phyloP scores from a whole-genome alignment of 495 filamentous ascomycete genomes.

The Pseudotulostoma volvatum region DNA sequence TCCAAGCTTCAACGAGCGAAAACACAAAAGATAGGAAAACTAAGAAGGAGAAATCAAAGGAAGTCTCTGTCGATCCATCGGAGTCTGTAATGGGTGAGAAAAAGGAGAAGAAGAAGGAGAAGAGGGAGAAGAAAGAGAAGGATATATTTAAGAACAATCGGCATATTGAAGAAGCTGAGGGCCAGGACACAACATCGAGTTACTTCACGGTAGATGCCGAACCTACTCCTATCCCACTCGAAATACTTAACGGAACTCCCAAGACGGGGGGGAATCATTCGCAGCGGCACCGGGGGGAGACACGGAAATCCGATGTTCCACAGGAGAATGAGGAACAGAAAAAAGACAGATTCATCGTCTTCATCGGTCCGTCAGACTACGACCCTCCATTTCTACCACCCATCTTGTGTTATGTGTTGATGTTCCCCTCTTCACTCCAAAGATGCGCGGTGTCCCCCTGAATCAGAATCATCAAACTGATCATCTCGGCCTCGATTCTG shows the following conservation, averaged over 20 bases:
- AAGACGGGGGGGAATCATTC: constrained; percentile 8
- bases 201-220: neutral
- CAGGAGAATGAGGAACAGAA: constrained; percentile 21
- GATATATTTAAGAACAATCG: neutral
- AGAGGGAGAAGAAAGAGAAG: constrained; percentile 7
- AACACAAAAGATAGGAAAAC: neutral
- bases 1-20: no score
- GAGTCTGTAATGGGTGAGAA: constrained; percentile 7
- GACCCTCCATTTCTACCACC: neutral
- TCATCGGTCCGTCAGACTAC: constrained; percentile 43
- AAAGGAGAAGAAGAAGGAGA: constrained; percentile 10
- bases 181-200: neutral
- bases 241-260: constrained; percentile 4
- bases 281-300: constrained; percentile 5
- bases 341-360: constrained; percentile 59
- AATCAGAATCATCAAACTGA: no score
- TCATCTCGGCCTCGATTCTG: neutral
- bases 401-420: neutral
- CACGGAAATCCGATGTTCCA: constrained; percentile 2
- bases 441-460: no score
- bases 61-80: neutral
- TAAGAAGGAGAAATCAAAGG: constrained; percentile 3
- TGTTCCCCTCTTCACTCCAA: no score
- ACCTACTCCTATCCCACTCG: no score
- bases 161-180: constrained; percentile 1